Evolutionary conservation across 73 alveolate genomes (phyloP).

Genomic region (Paramecium tetraurelia): DNA sequence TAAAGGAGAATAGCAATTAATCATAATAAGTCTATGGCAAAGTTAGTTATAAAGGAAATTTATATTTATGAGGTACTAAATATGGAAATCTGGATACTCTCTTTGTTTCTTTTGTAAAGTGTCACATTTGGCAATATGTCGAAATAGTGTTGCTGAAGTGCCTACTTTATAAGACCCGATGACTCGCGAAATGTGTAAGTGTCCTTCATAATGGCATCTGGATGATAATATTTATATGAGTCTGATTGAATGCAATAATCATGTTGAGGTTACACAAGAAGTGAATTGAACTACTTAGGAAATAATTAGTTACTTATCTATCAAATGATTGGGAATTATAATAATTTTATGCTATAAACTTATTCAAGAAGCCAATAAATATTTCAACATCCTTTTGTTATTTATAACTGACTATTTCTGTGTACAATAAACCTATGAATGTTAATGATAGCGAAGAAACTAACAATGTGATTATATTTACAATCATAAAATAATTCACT

Average conservation of each 20-base stretch:
- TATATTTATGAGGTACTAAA: not conserved
- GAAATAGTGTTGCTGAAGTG: not conserved
- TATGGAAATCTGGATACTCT: not conserved
- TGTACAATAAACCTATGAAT: not conserved
- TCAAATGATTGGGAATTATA: not conserved
- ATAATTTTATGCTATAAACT: not conserved
- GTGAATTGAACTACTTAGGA: not conserved
- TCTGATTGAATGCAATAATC: conserved; percentile 14
- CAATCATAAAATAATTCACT: too few species aligned
- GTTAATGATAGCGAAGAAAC: not conserved
- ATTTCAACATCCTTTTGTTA: not conserved
- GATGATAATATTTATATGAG: not conserved
- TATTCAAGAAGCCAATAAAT: not conserved
- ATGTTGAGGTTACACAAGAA: not conserved
- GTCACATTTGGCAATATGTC: not conserved
- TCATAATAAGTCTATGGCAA: conserved; percentile 16
- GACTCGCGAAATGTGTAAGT: not conserved
- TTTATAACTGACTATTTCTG: not conserved
- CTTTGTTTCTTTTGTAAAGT: not conserved
- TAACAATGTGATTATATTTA: not conserved
- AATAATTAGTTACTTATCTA: not conserved
- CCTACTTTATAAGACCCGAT: not conserved
- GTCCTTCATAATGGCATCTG: not conserved
- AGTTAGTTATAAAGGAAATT: not conserved
- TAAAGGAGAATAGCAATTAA: not conserved